Evolutionary conservation across 179 eudicot species (phyloP).

Genomic region (Actinidia arguta): DNA sequence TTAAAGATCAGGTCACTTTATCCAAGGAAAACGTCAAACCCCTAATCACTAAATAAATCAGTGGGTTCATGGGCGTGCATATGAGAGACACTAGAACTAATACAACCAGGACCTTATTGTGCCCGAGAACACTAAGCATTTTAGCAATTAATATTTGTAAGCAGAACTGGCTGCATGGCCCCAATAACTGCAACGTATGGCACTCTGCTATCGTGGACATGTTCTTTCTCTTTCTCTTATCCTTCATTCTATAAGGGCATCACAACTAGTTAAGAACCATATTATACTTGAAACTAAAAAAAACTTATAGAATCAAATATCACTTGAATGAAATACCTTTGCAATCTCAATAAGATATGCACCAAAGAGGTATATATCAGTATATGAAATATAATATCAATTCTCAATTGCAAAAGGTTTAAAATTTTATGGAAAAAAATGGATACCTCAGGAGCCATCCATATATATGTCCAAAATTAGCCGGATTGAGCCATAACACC

Average conservation of each 20-base stretch:
- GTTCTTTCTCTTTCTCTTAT: neutral
- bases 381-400: neutral
- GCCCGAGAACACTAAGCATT: neutral
- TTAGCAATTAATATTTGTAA: neutral
- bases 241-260: neutral
- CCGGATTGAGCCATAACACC: slow-evolving; percentile 95
- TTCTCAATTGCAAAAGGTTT: neutral
- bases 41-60: neutral
- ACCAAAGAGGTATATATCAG: too few relatives aligned
- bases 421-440: neutral
- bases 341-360: too few relatives aligned
- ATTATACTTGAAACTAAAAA: neutral
- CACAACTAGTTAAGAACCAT: neutral
- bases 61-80: neutral
- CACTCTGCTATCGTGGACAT: neutral
- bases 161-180: neutral
- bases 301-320: too few relatives aligned
- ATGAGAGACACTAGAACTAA: neutral
- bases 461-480: slow-evolving; percentile 78
- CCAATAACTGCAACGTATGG: neutral
- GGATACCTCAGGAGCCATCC: slow-evolving; percentile 96
- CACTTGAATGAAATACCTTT: too few relatives aligned
- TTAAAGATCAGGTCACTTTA: neutral
- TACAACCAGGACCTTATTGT: neutral
- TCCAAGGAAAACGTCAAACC: neutral